Evolutionary conservation across 352 stramenopile species (phyloP).

Genomic region (Globisporangium yorkense): DNA sequence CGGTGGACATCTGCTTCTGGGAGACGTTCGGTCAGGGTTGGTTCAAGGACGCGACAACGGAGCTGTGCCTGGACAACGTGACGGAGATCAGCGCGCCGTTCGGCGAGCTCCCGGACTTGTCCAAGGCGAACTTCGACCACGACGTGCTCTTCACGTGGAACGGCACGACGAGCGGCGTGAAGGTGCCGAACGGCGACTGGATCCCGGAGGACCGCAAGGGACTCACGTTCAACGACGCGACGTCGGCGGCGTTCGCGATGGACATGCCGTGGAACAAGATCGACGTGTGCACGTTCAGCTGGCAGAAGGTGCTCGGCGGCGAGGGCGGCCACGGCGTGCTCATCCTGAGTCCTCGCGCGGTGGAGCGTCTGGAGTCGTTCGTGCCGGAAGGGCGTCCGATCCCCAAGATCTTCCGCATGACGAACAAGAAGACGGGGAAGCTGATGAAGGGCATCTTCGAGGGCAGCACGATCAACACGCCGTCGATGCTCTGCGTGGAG

Average conservation of each 20-base stretch:
- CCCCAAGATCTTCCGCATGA: conserved; percentile 99
- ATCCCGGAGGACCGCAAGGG: conserved; percentile 93
- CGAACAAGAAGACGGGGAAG: conserved; percentile 94
- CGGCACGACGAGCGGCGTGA: conserved; percentile 96
- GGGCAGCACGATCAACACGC: conserved; percentile 99
- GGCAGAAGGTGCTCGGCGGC: conserved; percentile 99
- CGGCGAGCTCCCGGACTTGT: conserved; percentile 94
- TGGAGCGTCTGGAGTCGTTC: conserved; percentile 96
- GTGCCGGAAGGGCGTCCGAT: conserved; percentile 87
- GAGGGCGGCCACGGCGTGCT: conserved; percentile 98
- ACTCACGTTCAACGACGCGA: conserved; percentile 97
- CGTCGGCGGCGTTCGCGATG: conserved; percentile 98
- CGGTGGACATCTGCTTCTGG: conserved; percentile 95
- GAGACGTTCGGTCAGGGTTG: conserved; percentile 97
- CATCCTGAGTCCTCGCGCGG: conserved; percentile 94
- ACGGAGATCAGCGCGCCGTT: conserved; percentile 94
- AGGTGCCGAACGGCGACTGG: conserved; percentile 95
- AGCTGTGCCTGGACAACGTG: conserved; percentile 94
- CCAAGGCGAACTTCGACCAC: conserved; percentile 91
- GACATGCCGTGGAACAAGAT: conserved; percentile 98
- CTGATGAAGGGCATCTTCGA: conserved; percentile 95
- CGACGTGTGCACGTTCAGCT: conserved; percentile 99
- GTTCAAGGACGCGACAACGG: conserved; percentile 93
- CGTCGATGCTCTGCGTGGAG: conserved; percentile 98
- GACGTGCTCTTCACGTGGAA: conserved; percentile 99